A percentile compares a stretch with the other conserved stretches of the same genome.
phyloP scores from a whole-genome alignment of 257 asterid species.

The Fraxinus pennsylvanica region DNA sequence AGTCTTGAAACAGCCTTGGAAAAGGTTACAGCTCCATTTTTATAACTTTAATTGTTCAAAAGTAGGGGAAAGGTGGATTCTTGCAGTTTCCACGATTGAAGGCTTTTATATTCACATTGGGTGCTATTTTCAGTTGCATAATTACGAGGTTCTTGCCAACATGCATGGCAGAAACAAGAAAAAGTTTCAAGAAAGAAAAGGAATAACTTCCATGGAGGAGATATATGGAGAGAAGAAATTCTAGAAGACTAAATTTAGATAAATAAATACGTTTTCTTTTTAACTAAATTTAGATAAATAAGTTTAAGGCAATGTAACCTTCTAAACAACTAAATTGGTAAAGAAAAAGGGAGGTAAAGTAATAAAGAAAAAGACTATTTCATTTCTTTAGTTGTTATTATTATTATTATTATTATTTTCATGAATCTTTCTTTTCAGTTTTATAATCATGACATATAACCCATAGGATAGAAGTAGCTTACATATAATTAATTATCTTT shows the following conservation, averaged over 20 bases:
- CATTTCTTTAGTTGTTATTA: background rate
- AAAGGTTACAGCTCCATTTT: slow-evolving; percentile 33
- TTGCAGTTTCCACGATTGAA: slow-evolving; percentile 25
- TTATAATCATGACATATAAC: background rate
- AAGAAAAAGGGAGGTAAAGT: slow-evolving; percentile 43
- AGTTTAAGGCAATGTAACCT: background rate
- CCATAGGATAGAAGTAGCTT: background rate
- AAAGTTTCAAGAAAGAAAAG: slow-evolving; percentile 1
- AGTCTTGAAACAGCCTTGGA: slow-evolving; percentile 31
- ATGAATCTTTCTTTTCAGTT: background rate
- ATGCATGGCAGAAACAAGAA: slow-evolving; percentile 20
- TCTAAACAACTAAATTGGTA: slow-evolving; percentile 18
- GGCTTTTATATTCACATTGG: slow-evolving; percentile 26
- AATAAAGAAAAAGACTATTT: slow-evolving; percentile 34
- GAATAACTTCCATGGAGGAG: background rate
- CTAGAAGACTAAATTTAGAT: background rate
- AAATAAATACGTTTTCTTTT: background rate
- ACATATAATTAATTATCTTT: slow-evolving; percentile 5
- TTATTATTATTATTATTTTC: background rate
- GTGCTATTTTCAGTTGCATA: slow-evolving; percentile 15
- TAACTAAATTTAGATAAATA: background rate
- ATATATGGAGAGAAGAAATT: background rate
- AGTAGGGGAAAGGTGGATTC: slow-evolving; percentile 43
- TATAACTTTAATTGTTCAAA: slow-evolving; percentile 38
- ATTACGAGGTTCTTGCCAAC: background rate